Base-by-base conservation (phyloP, 1,284 basidiomycete genomes). In the Moesziomyces aphidis region DNA sequence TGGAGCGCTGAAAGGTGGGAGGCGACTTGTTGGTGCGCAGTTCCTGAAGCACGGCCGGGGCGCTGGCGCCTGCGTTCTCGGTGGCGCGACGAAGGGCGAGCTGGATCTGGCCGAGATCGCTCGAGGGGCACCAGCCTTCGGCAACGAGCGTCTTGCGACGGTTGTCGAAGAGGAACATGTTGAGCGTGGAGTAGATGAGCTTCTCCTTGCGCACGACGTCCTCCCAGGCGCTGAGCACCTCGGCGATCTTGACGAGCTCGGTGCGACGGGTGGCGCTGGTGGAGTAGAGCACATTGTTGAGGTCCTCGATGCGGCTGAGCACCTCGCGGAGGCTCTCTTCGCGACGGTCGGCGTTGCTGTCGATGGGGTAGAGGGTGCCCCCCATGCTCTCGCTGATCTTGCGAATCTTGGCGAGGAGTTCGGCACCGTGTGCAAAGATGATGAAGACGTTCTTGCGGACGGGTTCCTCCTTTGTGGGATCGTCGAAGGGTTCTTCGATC, bases 331-430 rank as follows among this genome's bases (percentile, higher is more conserved):
- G 89, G 21, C 94, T 91, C 61, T 95, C 93, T 26, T 91, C 89
- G 52, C 97, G 93, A 86, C 93, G 95, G 86, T 95, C 93, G 3
- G 92, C 90, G 77, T 96, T 95, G 48, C 94, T 88, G 85, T 98
- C 96, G 84, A 99, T 96, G 39, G 95, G 94, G 87, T 96, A 98
- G 61, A 99, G 88, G 0, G 94, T 97, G 2, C 92, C 97, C 50
- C 97, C 95, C 93, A 99, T 97, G 34, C 93, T 95, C 86, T 98
- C 97, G 49, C 95, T 92, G 69, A 99, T 94, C 86, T 96, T 98
- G 84, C 96, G 93, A 83, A 99, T 98, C 89, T 99, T 99, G 78
- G 93, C 90, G 31, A 99, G 90, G 22, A 99, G 88, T 46, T 92
- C 91, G 52, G 94, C 90, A 39, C 97, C 97, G 81, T 99, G 97